A percentile compares a stretch with the other conserved stretches of the same genome.
phyloP scores from a whole-genome alignment of 257 asterid genomes.

The Nicotiana benthamiana region DNA sequence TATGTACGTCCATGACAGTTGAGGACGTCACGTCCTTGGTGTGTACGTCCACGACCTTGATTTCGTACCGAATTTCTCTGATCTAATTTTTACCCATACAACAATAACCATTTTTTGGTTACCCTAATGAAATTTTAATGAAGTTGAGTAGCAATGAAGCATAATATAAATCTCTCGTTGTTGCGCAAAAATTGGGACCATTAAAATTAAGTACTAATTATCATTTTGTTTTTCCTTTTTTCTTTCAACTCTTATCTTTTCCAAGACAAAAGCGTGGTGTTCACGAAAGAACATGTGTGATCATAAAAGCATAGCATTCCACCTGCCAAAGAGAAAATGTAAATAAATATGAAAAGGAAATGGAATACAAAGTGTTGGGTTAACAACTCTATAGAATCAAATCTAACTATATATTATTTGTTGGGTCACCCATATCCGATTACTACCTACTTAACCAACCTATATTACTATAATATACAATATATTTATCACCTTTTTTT shows the following conservation, averaged over 20 bases:
- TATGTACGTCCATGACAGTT: too few relatives aligned
- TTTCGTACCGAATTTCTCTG: too few relatives aligned
- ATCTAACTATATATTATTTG: constrained; percentile 8
- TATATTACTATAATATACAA: background rate
- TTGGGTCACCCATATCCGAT: constrained; percentile 18
- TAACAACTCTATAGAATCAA: background rate
- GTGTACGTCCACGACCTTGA: too few relatives aligned
- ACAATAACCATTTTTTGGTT: background rate
- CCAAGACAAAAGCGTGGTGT: background rate
- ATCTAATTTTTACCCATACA: too few relatives aligned
- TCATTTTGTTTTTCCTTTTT: too few relatives aligned
- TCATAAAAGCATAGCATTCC: background rate
- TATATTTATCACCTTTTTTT: too few relatives aligned
- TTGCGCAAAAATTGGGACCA: too few relatives aligned
- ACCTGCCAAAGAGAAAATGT: background rate
- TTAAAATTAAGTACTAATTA: too few relatives aligned
- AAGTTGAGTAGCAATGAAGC: background rate
- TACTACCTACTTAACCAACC: constrained; percentile 1
- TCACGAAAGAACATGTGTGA: background rate
- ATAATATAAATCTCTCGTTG: background rate
- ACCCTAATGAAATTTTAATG: background rate
- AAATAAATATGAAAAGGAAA: background rate
- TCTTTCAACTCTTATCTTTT: background rate
- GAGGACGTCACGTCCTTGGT: too few relatives aligned
- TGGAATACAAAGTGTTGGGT: background rate